phyloP scores from a whole-genome alignment of 345 rosid genomes.

The Pistacia integerrima region DNA sequence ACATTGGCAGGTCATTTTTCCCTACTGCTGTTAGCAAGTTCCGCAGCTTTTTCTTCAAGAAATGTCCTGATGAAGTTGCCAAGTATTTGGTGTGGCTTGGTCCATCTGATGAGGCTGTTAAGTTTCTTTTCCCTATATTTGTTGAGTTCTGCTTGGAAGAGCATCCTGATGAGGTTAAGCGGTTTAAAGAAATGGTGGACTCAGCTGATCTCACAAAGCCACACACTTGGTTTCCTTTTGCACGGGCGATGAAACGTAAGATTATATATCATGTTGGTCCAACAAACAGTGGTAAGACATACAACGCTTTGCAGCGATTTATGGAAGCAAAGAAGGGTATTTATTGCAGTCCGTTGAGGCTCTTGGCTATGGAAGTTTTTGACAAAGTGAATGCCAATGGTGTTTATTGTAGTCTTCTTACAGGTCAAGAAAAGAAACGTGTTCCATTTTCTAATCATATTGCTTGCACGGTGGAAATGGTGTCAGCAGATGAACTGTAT shows the following conservation, averaged over 20 bases:
- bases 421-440: slow-evolving; percentile 86
- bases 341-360: slow-evolving; percentile 93
- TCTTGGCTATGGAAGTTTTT: slow-evolving; percentile 99
- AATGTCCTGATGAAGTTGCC: slow-evolving; percentile 48
- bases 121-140: slow-evolving; percentile 80
- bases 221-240: slow-evolving; percentile 92
- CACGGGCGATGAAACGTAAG: slow-evolving; percentile 88
- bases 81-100: slow-evolving; percentile 60
- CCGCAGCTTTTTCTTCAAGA: slow-evolving; percentile 49
- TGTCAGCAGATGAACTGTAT: slow-evolving; percentile 67
- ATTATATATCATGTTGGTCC: slow-evolving; percentile 95
- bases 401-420: slow-evolving; percentile 85
- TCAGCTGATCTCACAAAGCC: slow-evolving; percentile 92
- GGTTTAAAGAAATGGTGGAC: slow-evolving; percentile 54
- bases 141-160: slow-evolving; percentile 80
- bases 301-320: slow-evolving; percentile 81
- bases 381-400: slow-evolving; percentile 88
- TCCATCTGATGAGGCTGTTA: slow-evolving; percentile 64
- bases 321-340: slow-evolving; percentile 89
- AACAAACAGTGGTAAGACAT: slow-evolving; percentile 94
- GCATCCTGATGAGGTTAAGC: slow-evolving; percentile 77
- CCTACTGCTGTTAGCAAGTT: slow-evolving; percentile 71
- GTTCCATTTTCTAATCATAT: slow-evolving; percentile 83
- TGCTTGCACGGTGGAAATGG: slow-evolving; percentile 96
- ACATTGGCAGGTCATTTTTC: slow-evolving; percentile 81